A percentile compares a stretch with the other conserved stretches of the same genome.
Evolutionary conservation across 495 filamentous ascomycete species (phyloP).

Genomic region (Penicillium odoratum): DNA sequence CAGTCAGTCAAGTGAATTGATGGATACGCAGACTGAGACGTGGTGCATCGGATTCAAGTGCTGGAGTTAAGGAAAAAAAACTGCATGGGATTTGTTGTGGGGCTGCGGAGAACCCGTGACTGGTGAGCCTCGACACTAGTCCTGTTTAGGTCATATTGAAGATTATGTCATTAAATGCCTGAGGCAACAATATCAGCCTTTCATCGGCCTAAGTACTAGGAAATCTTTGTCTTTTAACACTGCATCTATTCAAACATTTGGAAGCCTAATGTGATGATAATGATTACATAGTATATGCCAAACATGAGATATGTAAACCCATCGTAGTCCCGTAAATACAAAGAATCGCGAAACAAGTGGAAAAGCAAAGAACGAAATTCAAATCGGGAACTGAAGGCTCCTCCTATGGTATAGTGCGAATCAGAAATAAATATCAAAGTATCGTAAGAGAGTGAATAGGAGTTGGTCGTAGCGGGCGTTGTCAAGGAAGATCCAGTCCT

Average conservation of each 20-base stretch:
- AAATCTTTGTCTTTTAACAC: background rate
- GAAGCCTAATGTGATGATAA: background rate
- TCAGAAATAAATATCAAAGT: conserved; percentile 14
- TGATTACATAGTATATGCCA: background rate
- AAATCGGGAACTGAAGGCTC: conserved; percentile 18
- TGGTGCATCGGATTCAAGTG: conserved; percentile 10
- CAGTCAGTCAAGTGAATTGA: conserved; percentile 11
- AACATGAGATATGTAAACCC: background rate
- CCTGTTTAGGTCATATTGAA: conserved; percentile 16
- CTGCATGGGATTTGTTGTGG: conserved; percentile 17
- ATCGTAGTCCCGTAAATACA: background rate
- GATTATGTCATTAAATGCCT: conserved; percentile 20
- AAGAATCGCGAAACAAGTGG: conserved; percentile 1
- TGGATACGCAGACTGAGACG: conserved; percentile 24
- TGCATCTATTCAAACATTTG: background rate
- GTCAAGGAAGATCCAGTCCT: conserved; percentile 27
- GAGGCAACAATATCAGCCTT: conserved; percentile 3
- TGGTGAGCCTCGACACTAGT: conserved; percentile 20
- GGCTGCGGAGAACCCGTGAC: conserved; percentile 30
- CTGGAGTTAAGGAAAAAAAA: conserved; percentile 6
- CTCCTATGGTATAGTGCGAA: conserved; percentile 34
- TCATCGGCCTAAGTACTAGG: background rate
- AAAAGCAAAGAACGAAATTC: background rate
- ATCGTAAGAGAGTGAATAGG: conserved; percentile 31
- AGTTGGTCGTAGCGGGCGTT: conserved; percentile 29